Evolutionary conservation across 192 early-diverging fungal genomes (phyloP), one percentile per base, ranked within the genome.

Genomic region (Coemansia sp.): DNA sequence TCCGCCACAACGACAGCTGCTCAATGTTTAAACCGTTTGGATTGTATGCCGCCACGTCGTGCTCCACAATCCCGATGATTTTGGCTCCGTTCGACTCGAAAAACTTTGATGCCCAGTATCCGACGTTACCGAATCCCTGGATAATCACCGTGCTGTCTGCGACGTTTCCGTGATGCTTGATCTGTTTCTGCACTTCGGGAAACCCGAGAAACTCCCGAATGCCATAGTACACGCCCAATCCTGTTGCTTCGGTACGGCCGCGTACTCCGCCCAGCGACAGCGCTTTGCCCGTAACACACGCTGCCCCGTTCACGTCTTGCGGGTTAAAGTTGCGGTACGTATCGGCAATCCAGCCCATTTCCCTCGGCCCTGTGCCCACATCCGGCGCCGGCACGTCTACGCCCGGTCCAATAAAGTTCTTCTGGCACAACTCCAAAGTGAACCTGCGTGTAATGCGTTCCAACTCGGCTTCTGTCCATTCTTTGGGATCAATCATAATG

Each of bases 271-370:
- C 91, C 65, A 86, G 82, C 17, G 85, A 82, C 62, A 93, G 70
- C 17, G 90, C 89, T 69, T 93, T 93, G 39, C 91, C 91, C 9
- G 91, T 93, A 47, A 93, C 91, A 73, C 88, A 90, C 45, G 85
- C 91, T 52, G 86, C 87, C n/a, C 88, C 85, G 56, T 91, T 88
- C 19, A 92, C 90, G 70, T 93, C 91, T 58, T 84, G 79, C 3
- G 88, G 80, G 79, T 90, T 86, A 73, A 93, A 91, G 74, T 93
- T 90, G 62, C 89, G 86, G 70, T 90, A 93, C 9, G 91, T 93
- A 55, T 93, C 91, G 72, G 88, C 85, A 50, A 93, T 91, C 91
- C 91, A 93, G 22, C 89, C 87, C 91, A 93, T 93, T 75, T 91
- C 90, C 41, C 89, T 85, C 12, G 88, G 74, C 6, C 87, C 87